These are phyloP conservation scores for Zasmidium citrigriseum DNA, from an alignment of 2,329 filamentous ascomycete genomes.

Conservation along the genomic window DNA sequence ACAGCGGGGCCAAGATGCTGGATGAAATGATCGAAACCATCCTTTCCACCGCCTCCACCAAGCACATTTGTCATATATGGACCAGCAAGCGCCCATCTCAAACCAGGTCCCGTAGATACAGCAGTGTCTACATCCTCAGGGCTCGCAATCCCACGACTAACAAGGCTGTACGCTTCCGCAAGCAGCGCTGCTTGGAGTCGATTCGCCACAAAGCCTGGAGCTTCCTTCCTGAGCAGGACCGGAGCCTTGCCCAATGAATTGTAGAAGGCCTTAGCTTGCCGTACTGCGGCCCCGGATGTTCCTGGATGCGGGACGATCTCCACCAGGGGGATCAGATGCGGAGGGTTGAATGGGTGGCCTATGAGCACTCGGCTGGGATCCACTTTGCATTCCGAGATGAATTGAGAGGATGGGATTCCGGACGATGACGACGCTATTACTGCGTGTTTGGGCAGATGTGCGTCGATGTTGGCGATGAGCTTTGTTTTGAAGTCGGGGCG, in stretches of 20 bases:
- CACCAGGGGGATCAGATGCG: slow-evolving; percentile 50
- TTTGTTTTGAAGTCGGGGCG: slow-evolving; percentile 41
- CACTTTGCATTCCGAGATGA: slow-evolving; percentile 20
- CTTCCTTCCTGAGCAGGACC: slow-evolving; percentile 44
- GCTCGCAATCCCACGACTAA: slow-evolving; percentile 35
- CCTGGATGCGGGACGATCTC: slow-evolving; percentile 45
- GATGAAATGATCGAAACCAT: slow-evolving; percentile 17
- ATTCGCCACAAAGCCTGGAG: slow-evolving; percentile 48
- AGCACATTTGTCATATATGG: slow-evolving; percentile 33
- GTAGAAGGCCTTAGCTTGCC: slow-evolving; percentile 42
- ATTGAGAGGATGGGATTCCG: slow-evolving; percentile 9
- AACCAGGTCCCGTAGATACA: slow-evolving; percentile 19
- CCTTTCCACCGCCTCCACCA: slow-evolving; percentile 10
- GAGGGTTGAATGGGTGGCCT: slow-evolving; percentile 53
- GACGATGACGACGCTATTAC: slow-evolving; percentile 35
- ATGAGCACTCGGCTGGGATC: slow-evolving; percentile 42
- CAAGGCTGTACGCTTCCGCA: slow-evolving; percentile 40
- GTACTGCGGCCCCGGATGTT: slow-evolving; percentile 31
- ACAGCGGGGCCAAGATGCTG: slow-evolving; percentile 18
- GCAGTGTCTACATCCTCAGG: slow-evolving; percentile 32
- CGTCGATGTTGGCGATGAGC: slow-evolving; percentile 40
- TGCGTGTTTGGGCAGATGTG: slow-evolving; percentile 31
- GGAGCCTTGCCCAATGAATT: slow-evolving; percentile 42
- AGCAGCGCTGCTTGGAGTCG: slow-evolving; percentile 45
- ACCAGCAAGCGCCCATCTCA: slow-evolving; percentile 22